Evolutionary conservation across 805 yeast genomes (phyloP), one percentile per base, ranked within the genome.

Genomic region (Suhomyces faveliae): DNA sequence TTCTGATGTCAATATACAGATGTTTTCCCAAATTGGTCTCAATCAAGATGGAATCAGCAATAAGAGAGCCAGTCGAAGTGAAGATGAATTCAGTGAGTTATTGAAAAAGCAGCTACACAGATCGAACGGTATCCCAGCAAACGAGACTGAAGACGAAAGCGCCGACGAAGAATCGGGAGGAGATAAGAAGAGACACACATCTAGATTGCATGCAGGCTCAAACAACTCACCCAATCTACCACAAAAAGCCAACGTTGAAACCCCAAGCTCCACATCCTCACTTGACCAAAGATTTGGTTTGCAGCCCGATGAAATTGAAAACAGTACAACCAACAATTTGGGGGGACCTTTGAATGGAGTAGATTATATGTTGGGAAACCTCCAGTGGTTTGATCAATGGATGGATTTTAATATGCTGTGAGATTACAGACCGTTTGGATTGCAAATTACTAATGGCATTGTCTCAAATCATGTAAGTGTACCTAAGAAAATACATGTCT

Each of bases 311-410:
- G 21, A 25, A 13, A 1, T 11, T 7, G 35, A 25, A 11, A 27
- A 25, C 23, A 11, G 4, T 10, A 15, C 21, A 13, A 25, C 33
- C 10, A 19, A 15, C 19, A 15, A 17, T n/a, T 30, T 20, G 35
- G 35, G 29, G 21, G n/a, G 11, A 10, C 20, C 38, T 4, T 19
- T 35, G 42, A 45, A 44, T 19, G 46, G 40, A 9, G 45, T 43
- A 9, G 51, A 47, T 23, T 45, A 51, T 13, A 35, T 77, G 20
- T 58, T 77, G 20, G 73, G 73, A 1, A 77, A 76, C 48, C 56
- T 79, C 48, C 76, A 69, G 51, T 79, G 84, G 84, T 79, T 79
- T 49, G 83, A 79, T 56, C 79, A 77, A 57, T 76, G 79, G 79
- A 62, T 69, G 21, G 70, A 70, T 46, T 60, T 63, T 40, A 57